These are phyloP conservation scores for Fusarium sp. DNA, from an alignment of 2,329 filamentous ascomycete genomes.

Conservation along the genomic window DNA sequence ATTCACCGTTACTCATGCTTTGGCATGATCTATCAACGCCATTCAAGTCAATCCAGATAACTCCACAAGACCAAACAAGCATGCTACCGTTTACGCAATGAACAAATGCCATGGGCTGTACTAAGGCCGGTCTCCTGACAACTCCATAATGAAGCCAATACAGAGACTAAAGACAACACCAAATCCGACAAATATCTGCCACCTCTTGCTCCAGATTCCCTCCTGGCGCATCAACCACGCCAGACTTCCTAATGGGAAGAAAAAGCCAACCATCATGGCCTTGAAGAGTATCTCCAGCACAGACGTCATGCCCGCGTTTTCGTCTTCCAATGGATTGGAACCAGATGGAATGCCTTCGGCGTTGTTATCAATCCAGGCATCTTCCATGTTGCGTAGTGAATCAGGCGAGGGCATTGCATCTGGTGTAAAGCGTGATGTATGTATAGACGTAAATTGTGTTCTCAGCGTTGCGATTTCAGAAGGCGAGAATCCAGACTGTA, in stretches of 20 bases:
- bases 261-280: constrained; percentile 91
- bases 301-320: constrained; percentile 61
- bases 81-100: background rate
- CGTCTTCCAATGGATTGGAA: constrained; percentile 55
- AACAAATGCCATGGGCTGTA: background rate
- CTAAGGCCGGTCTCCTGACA: constrained; percentile 52
- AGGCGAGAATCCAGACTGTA: constrained; percentile 82
- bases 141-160: constrained; percentile 74
- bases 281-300: constrained; percentile 86
- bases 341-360: constrained; percentile 54
- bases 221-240: constrained; percentile 89
- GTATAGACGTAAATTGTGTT: constrained; percentile 88
- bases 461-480: constrained; percentile 87
- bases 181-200: constrained; percentile 86
- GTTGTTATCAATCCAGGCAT: constrained; percentile 87
- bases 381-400: constrained; percentile 81
- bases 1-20: background rate
- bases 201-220: constrained; percentile 85
- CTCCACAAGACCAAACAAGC: constrained; percentile 53
- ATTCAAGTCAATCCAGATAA: constrained; percentile 48
- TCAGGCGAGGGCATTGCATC: constrained; percentile 88
- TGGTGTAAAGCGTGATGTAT: constrained; percentile 83
- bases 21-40: background rate
- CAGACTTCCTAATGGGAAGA: constrained; percentile 90
- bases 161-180: constrained; percentile 83